These are phyloP conservation scores for Fusarium dimerum DNA, from an alignment of 2,329 filamentous ascomycete species.

Conservation along the genomic window DNA sequence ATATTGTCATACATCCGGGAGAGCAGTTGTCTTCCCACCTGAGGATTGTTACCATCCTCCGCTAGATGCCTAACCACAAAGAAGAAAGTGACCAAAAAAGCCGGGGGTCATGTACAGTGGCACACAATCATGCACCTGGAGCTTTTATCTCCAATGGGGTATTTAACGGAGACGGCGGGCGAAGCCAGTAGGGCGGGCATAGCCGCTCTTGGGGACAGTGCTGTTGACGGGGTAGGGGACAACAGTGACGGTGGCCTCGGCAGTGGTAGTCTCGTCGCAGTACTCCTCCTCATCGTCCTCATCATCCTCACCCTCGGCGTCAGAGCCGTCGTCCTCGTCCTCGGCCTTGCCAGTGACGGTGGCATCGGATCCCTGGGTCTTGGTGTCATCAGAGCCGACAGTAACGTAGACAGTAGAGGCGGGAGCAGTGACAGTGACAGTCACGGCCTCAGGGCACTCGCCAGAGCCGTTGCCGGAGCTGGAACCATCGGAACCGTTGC, in stretches of 20 bases:
- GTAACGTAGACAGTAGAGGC: constrained; percentile 41
- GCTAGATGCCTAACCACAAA: constrained; percentile 20
- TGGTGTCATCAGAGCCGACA: constrained; percentile 24
- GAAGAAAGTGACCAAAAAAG: constrained; percentile 19
- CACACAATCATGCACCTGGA: constrained; percentile 18
- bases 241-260: constrained; percentile 37
- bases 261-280: constrained; percentile 30
- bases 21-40: constrained; percentile 17
- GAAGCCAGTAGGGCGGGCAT: constrained; percentile 38
- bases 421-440: constrained; percentile 34
- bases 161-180: constrained; percentile 36
- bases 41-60: constrained; percentile 14
- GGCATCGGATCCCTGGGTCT: constrained; percentile 21
- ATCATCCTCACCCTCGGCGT: constrained; percentile 4
- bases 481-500: not conserved
- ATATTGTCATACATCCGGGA: constrained; percentile 30
- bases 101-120: constrained; percentile 26
- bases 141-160: constrained; percentile 4
- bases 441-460: constrained; percentile 20
- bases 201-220: constrained; percentile 39
- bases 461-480: constrained; percentile 5
- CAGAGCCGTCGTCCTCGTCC: constrained; percentile 6
- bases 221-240: constrained; percentile 43
- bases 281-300: constrained; percentile 18
- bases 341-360: constrained; percentile 21